phyloP scores from a whole-genome alignment of 495 filamentous ascomycete species.

The Podospora tetraspora region DNA sequence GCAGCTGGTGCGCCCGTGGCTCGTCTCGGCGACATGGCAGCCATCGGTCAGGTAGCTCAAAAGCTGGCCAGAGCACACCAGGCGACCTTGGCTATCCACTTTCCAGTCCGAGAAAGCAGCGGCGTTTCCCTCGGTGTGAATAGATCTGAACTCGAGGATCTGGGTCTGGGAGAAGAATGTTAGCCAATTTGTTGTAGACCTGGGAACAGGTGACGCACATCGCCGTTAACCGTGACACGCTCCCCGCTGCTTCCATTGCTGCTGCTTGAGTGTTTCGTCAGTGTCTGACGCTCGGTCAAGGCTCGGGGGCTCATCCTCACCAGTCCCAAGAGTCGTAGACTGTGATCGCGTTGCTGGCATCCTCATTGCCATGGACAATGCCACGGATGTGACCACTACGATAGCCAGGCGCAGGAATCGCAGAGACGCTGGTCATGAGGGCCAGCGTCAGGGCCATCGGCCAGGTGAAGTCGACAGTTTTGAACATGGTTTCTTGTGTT shows the following conservation, averaged over 20 bases:
- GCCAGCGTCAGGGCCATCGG: conserved; percentile 13
- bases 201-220: conserved; percentile 8
- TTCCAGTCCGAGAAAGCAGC: conserved; percentile 16
- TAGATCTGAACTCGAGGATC: conserved; percentile 14
- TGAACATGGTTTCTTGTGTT: conserved; percentile 12
- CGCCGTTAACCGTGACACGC: conserved; percentile 16
- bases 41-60: conserved; percentile 17
- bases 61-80: conserved; percentile 18
- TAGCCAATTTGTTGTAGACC: background rate
- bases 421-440: conserved; percentile 8
- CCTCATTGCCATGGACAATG: background rate
- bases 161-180: background rate
- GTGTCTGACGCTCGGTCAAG: background rate
- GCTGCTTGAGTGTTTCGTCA: background rate
- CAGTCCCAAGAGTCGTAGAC: conserved; percentile 17
- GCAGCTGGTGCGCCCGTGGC: conserved; percentile 16
- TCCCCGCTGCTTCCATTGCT: conserved; percentile 13
- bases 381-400: background rate
- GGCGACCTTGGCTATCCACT: conserved; percentile 11
- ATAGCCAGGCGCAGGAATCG: conserved; percentile 14
- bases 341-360: conserved; percentile 7
- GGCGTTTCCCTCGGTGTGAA: conserved; percentile 12
- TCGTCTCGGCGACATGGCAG: conserved; percentile 16
- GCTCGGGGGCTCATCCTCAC: background rate
- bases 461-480: conserved; percentile 14